Percentiles rank a stretch among this genome's conserved stretches.
phyloP scores from a whole-genome alignment of 371 early-diverging fungal species.

The Mucor indicus region DNA sequence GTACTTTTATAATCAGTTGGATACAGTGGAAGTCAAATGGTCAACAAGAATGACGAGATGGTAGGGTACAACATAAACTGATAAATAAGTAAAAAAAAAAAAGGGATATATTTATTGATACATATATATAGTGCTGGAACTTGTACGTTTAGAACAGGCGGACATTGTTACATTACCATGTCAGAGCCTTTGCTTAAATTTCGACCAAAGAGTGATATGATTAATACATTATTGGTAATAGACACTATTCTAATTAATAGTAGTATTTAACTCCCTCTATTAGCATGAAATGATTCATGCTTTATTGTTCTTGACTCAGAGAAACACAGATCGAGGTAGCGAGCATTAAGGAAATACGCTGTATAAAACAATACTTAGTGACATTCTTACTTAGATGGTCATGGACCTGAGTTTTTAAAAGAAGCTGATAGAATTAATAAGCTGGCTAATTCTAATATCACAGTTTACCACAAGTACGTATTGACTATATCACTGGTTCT shows the following conservation, averaged over 20 bases:
- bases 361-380: background rate
- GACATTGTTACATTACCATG: slow-evolving; percentile 52
- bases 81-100: background rate
- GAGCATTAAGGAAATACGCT: too few species aligned
- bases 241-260: background rate
- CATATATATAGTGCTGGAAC: slow-evolving; percentile 42
- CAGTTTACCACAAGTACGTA: slow-evolving; percentile 54
- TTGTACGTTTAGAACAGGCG: slow-evolving; percentile 35
- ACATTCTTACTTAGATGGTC: slow-evolving; percentile 35
- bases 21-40: slow-evolving; percentile 62
- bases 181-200: slow-evolving; percentile 68
- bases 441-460: slow-evolving; percentile 51
- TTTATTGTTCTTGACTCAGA: slow-evolving; percentile 55
- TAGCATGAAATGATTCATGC: slow-evolving; percentile 63
- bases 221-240: slow-evolving; percentile 47
- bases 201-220: slow-evolving; percentile 53
- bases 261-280: background rate
- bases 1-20: slow-evolving; percentile 55
- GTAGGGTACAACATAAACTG: slow-evolving; percentile 18
- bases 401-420: slow-evolving; percentile 46
- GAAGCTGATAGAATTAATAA: slow-evolving; percentile 55
- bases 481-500: too few species aligned
- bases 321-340: slow-evolving; percentile 44
- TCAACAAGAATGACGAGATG: slow-evolving; percentile 57
- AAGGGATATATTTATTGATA: background rate